Percentiles rank a stretch among this genome's conserved stretches.
phyloP scores from a whole-genome alignment of 768 basidiomycete genomes.

The Phanerochaete sordida region DNA sequence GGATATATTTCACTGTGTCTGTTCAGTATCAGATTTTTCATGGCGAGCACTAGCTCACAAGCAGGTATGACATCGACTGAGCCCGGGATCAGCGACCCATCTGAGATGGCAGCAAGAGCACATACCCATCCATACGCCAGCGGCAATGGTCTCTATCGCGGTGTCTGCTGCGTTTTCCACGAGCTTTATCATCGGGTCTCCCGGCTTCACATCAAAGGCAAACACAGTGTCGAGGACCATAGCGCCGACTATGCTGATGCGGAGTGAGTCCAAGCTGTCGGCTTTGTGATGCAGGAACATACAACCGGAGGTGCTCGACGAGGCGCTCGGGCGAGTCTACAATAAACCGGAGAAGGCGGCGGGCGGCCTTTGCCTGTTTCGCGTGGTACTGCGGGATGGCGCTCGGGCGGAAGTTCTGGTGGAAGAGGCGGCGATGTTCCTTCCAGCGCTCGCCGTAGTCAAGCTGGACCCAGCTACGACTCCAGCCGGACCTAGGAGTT shows the following conservation, averaged over 20 bases:
- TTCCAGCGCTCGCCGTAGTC: constrained; percentile 11
- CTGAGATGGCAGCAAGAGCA: background rate
- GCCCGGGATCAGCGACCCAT: no score
- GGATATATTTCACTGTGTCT: constrained; percentile 13
- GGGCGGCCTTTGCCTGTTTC: background rate
- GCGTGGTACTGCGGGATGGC: background rate
- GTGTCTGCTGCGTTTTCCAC: background rate
- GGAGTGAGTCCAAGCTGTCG: background rate
- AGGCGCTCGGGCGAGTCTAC: constrained; percentile 5
- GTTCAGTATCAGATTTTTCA: background rate
- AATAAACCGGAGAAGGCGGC: background rate
- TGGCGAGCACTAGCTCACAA: background rate
- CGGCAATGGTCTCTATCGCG: background rate
- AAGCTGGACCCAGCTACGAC: background rate
- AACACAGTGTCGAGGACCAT: constrained; percentile 8
- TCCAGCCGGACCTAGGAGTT: background rate
- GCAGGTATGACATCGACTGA: background rate
- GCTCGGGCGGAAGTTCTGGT: background rate
- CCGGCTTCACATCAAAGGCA: background rate
- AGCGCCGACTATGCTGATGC: background rate
- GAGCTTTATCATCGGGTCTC: background rate
- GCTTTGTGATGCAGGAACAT: background rate
- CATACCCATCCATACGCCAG: background rate
- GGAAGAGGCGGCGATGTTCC: constrained; percentile 5
- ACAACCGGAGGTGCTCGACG: constrained; percentile 2